Conservation (phyloP, 108 stramenopile species). For the Cyclotella cryptica region DNA sequence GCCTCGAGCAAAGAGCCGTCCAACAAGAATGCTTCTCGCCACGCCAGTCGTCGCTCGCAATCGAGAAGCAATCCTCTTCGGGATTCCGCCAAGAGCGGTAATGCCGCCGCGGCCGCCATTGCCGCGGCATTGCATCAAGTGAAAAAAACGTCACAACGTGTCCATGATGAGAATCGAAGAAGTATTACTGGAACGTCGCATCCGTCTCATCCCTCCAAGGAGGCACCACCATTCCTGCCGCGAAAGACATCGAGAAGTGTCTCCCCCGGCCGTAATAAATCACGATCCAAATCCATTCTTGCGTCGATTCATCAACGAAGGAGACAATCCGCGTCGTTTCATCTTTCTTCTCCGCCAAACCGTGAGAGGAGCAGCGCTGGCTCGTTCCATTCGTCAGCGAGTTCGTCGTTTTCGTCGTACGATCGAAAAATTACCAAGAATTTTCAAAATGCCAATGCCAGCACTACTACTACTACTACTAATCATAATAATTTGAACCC, state of each 20-base stretch:
- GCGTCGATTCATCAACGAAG: background rate
- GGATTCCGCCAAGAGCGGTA: background rate
- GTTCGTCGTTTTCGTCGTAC: background rate
- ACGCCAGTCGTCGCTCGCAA: background rate
- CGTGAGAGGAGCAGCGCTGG: background rate
- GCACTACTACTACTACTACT: too few relatives aligned
- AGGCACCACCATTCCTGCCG: background rate
- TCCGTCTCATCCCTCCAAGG: background rate
- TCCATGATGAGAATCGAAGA: background rate
- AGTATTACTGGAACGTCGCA: too few relatives aligned
- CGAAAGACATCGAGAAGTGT: background rate
- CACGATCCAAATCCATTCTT: background rate
- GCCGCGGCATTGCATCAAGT: conserved; percentile 2
- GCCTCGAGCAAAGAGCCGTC: background rate
- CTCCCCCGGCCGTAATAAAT: background rate
- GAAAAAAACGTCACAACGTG: background rate
- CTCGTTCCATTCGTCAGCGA: background rate
- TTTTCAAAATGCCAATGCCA: background rate
- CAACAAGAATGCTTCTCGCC: background rate
- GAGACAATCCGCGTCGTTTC: background rate
- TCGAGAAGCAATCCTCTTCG: background rate
- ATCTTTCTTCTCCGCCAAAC: background rate
- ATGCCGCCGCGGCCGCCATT: conserved; percentile 5
- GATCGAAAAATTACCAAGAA: conserved; percentile 9
- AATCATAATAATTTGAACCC: background rate